Conservation (phyloP, 2,329 filamentous ascomycete genomes). For the Zymoseptoria tritici region DNA sequence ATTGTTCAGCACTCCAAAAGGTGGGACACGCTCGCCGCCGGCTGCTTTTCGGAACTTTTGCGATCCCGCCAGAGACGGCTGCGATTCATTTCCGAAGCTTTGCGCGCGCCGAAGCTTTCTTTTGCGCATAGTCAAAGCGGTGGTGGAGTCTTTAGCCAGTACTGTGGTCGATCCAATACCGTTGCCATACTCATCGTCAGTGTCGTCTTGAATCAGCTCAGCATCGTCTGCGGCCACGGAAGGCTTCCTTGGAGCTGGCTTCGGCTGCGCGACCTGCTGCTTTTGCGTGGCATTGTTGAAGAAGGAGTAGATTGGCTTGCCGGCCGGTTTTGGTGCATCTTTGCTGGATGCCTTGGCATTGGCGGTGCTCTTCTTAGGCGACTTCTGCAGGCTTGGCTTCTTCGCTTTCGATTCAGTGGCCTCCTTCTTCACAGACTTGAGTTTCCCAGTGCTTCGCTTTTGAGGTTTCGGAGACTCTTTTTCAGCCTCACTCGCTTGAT, state of each 20-base stretch:
- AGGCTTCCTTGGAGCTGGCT: slow-evolving; percentile 36
- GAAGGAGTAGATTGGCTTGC: slow-evolving; percentile 42
- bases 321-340: slow-evolving; percentile 32
- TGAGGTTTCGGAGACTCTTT: slow-evolving; percentile 10
- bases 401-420: background rate
- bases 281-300: slow-evolving; percentile 40
- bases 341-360: slow-evolving; percentile 26
- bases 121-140: slow-evolving; percentile 29
- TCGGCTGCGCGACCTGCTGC: slow-evolving; percentile 31
- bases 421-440: slow-evolving; percentile 14
- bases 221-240: slow-evolving; percentile 31
- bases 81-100: slow-evolving; percentile 10
- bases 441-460: slow-evolving; percentile 15
- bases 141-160: slow-evolving; percentile 27
- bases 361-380: slow-evolving; percentile 14
- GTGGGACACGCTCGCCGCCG: slow-evolving; percentile 28
- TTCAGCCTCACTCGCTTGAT: slow-evolving; percentile 3
- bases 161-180: slow-evolving; percentile 2
- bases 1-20: slow-evolving; percentile 30
- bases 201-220: slow-evolving; percentile 29
- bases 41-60: slow-evolving; percentile 40
- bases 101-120: slow-evolving; percentile 23
- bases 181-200: slow-evolving; percentile 20
- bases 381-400: slow-evolving; percentile 9
- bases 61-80: slow-evolving; percentile 24